A percentile compares a stretch with the other conserved stretches of the same genome.
phyloP scores from a whole-genome alignment of 1,139 yeast genomes.

The Taphrina confusa region DNA sequence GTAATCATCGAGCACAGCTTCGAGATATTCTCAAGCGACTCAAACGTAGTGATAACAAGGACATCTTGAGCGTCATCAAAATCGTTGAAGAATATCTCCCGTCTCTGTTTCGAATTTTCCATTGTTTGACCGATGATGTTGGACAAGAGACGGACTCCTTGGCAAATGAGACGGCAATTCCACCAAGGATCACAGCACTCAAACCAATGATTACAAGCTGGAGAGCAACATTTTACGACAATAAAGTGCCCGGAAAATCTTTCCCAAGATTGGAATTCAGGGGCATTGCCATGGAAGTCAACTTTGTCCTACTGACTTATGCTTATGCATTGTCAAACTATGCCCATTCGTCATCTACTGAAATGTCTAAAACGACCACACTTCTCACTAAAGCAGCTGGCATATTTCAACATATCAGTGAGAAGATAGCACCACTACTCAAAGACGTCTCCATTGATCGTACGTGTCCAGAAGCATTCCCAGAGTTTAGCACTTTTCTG shows the following conservation, averaged over 20 bases:
- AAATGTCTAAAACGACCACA: not conserved
- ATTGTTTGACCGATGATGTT: not conserved
- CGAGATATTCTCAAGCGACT: conserved; percentile 28
- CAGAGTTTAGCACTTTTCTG: conserved; percentile 8
- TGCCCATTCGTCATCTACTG: not conserved
- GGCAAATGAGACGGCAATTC: not conserved
- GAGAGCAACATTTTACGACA: conserved; percentile 24
- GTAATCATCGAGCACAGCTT: conserved; percentile 19
- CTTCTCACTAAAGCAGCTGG: conserved; percentile 26
- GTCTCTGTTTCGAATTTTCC: conserved; percentile 2
- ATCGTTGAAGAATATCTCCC: conserved; percentile 26
- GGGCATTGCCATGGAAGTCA: conserved; percentile 18
- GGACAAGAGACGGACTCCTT: not conserved
- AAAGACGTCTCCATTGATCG: not conserved
- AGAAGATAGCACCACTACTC: not conserved
- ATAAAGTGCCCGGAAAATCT: conserved; percentile 20
- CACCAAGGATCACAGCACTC: not conserved
- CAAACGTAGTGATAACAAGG: conserved; percentile 27
- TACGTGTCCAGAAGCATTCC: conserved; percentile 21
- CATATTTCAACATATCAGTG: conserved; percentile 5
- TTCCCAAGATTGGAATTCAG: conserved; percentile 21
- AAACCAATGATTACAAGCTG: conserved; percentile 9
- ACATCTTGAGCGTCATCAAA: conserved; percentile 18
- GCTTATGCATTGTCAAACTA: conserved; percentile 27
- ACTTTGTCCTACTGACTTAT: conserved; percentile 27